Conservation (phyloP, 345 rosid species). For the Bruguiera gymnorhiza region DNA sequence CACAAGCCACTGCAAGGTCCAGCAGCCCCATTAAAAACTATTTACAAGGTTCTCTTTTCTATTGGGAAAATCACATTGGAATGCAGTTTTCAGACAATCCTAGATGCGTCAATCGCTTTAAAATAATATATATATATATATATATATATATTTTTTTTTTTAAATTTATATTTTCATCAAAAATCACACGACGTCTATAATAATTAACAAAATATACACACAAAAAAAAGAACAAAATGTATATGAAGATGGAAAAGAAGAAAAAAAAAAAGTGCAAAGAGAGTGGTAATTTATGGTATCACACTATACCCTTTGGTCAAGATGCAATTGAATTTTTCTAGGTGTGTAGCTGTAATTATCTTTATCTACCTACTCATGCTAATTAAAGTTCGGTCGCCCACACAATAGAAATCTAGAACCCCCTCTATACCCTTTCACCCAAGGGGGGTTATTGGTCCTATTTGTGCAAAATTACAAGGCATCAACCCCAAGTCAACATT, state of each 20-base stretch:
- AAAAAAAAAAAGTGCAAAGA: too few species aligned
- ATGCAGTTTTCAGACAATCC: too few species aligned
- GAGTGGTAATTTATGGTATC: background rate
- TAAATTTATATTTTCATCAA: too few species aligned
- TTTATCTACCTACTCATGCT: background rate
- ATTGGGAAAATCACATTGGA: background rate
- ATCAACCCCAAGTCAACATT: background rate
- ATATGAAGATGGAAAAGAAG: too few species aligned
- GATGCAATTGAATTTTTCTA: background rate
- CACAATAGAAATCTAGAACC: background rate
- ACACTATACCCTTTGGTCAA: background rate
- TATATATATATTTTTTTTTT: too few species aligned
- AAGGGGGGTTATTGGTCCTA: background rate
- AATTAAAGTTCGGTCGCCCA: background rate
- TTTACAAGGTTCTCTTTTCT: conserved; percentile 9
- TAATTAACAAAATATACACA: background rate
- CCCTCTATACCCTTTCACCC: background rate
- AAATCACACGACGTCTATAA: background rate
- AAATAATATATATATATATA: too few species aligned
- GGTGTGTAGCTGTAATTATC: background rate
- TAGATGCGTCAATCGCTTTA: too few species aligned
- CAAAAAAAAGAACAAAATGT: too few species aligned
- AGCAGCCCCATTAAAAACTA: too few species aligned
- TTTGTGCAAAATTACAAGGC: background rate
- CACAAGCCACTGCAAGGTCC: too few species aligned